phyloP scores from a whole-genome alignment of 1,284 basidiomycete genomes.

The Sparassis latifolia region DNA sequence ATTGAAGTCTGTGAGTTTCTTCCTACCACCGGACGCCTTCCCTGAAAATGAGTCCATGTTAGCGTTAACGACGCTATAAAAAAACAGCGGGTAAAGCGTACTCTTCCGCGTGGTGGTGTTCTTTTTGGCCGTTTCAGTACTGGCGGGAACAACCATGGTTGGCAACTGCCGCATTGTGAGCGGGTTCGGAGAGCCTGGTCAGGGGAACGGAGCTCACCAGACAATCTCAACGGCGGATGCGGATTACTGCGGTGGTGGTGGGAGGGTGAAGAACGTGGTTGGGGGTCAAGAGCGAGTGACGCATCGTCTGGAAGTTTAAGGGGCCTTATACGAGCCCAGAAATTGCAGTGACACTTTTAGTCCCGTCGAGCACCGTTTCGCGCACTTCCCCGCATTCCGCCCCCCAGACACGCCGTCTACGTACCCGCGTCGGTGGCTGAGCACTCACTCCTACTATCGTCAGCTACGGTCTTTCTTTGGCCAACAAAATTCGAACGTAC shows the following conservation, averaged over 20 bases:
- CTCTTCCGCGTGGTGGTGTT: background rate
- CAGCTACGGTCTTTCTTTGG: too few relatives aligned
- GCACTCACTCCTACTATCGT: too few relatives aligned
- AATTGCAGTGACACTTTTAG: constrained; percentile 22
- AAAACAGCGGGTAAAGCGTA: background rate
- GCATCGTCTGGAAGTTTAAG: constrained; percentile 20
- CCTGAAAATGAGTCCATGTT: constrained; percentile 5
- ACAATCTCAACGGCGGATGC: constrained; percentile 7
- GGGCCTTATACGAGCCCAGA: constrained; percentile 26
- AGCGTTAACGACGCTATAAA: background rate
- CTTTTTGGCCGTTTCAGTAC: background rate
- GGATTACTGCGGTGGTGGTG: constrained; percentile 3
- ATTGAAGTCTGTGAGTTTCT: constrained; percentile 65
- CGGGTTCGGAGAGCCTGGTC: background rate
- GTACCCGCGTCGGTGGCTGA: too few relatives aligned
- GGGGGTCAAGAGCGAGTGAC: constrained; percentile 21
- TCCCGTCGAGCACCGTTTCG: constrained; percentile 21
- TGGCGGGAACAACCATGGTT: constrained; percentile 4
- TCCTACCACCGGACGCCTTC: constrained; percentile 37
- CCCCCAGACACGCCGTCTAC: constrained; percentile 17
- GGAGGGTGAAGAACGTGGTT: constrained; percentile 14
- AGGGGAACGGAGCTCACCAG: constrained; percentile 10
- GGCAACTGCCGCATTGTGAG: background rate
- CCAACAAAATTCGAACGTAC: too few relatives aligned
- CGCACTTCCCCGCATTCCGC: constrained; percentile 18